A percentile compares a stretch with the other conserved stretches of the same genome.
phyloP scores from a whole-genome alignment of 345 rosid genomes.

The Hibiscus trionum region DNA sequence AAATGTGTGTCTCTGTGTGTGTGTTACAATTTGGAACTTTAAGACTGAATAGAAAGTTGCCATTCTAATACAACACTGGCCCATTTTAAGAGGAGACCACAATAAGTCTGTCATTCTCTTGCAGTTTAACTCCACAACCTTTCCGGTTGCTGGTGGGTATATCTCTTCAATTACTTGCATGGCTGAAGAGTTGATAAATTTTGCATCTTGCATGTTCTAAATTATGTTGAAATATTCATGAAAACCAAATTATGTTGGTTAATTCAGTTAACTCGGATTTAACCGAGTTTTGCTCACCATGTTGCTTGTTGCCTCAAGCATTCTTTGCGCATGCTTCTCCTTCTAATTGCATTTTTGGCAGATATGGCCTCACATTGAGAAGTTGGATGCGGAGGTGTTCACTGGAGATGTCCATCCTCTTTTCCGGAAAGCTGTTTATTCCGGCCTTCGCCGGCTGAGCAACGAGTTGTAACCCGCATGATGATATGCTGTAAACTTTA shows the following conservation, averaged over 20 bases:
- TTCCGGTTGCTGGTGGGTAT: background rate
- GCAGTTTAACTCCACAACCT: background rate
- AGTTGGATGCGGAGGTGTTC: slow-evolving; percentile 61
- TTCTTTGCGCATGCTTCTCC: background rate
- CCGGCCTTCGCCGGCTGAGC: slow-evolving; percentile 44
- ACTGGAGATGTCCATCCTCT: slow-evolving; percentile 68
- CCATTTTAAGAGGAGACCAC: background rate
- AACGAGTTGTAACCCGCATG: slow-evolving; percentile 10
- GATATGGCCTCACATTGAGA: slow-evolving; percentile 86
- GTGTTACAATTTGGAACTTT: background rate
- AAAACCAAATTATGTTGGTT: background rate
- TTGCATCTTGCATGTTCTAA: background rate
- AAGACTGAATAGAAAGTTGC: background rate
- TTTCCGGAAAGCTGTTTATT: slow-evolving; percentile 55
- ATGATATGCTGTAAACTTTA: background rate
- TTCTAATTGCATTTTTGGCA: slow-evolving; percentile 19
- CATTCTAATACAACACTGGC: background rate
- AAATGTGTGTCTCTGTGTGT: background rate
- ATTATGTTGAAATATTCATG: background rate
- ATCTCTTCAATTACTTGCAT: background rate
- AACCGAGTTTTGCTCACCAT: background rate
- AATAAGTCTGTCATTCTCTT: background rate
- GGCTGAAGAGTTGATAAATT: background rate
- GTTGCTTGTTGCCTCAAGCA: background rate
- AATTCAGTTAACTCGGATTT: background rate